These are phyloP conservation scores for Colletotrichum noveboracense DNA, from an alignment of 2,329 filamentous ascomycete genomes.

Conservation along the genomic window DNA sequence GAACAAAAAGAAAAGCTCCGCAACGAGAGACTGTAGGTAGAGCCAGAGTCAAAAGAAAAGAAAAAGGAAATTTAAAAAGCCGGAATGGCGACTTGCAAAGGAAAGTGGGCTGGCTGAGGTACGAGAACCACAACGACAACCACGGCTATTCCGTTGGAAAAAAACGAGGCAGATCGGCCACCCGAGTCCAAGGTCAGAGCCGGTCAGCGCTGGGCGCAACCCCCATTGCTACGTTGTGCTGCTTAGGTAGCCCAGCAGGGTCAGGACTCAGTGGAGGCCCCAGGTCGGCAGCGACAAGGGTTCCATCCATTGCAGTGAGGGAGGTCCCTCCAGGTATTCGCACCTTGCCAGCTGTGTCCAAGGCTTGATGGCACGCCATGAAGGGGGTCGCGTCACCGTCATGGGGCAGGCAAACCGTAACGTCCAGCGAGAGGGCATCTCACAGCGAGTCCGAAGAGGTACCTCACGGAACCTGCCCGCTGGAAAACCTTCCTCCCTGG, in stretches of 20 bases:
- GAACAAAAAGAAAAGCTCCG: neutral
- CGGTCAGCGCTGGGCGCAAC: neutral
- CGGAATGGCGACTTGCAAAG: neutral
- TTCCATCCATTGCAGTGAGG: neutral
- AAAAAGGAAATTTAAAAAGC: neutral
- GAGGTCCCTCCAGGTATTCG: neutral
- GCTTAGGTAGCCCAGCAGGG: neutral
- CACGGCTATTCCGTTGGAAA: neutral
- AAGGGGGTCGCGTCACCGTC: neutral
- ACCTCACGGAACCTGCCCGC: neutral
- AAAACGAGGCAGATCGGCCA: neutral
- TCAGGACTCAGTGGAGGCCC: neutral
- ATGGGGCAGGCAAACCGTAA: neutral
- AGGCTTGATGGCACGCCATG: neutral
- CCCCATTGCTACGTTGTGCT: neutral
- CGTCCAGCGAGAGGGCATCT: neutral
- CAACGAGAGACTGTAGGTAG: neutral
- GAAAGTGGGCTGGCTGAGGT: slow-evolving; percentile 10
- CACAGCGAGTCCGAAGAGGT: neutral
- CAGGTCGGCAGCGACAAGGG: neutral
- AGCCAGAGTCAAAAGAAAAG: too few species aligned
- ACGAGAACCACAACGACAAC: neutral
- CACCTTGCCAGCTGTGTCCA: neutral
- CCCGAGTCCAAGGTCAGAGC: neutral
- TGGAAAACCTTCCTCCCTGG: neutral